These are phyloP conservation scores for Fusarium citri DNA, from an alignment of 2,329 filamentous ascomycete species.

Conservation along the genomic window DNA sequence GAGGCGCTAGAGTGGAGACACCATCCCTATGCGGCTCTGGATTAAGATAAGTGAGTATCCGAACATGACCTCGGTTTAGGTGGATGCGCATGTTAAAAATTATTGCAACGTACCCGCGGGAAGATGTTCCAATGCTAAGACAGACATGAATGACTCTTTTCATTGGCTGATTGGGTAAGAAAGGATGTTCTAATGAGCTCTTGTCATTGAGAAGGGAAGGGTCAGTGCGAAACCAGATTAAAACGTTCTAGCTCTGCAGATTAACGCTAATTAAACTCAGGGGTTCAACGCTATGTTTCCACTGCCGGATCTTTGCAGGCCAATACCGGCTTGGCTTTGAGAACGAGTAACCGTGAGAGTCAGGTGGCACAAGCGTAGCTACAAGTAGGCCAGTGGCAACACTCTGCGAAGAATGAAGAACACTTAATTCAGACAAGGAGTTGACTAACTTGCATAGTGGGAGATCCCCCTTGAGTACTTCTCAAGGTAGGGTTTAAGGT, in stretches of 20 bases:
- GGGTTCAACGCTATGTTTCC: not conserved
- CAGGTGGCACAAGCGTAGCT: not conserved
- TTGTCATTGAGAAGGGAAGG: not conserved
- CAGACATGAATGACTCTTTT: not conserved
- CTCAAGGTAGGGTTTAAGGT: too few relatives aligned
- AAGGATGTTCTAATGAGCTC: not conserved
- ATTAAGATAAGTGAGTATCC: too few relatives aligned
- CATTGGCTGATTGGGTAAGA: not conserved
- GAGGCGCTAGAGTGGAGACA: not conserved
- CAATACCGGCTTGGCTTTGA: not conserved
- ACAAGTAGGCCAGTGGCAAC: not conserved
- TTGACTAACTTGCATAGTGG: not conserved
- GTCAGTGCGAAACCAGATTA: not conserved
- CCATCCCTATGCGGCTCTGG: not conserved
- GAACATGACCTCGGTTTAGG: too few relatives aligned
- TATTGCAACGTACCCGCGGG: not conserved
- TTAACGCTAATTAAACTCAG: not conserved
- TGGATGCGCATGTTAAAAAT: too few relatives aligned
- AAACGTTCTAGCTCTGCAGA: not conserved
- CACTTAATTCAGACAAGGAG: not conserved
- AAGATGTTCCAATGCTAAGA: not conserved
- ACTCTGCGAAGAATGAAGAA: not conserved
- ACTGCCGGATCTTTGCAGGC: not conserved
- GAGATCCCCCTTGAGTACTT: not conserved
- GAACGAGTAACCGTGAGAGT: not conserved